Evolutionary conservation across 2,329 filamentous ascomycete genomes (phyloP), one percentile per base, ranked within the genome.

Genomic region (Colletotrichum salicis): DNA sequence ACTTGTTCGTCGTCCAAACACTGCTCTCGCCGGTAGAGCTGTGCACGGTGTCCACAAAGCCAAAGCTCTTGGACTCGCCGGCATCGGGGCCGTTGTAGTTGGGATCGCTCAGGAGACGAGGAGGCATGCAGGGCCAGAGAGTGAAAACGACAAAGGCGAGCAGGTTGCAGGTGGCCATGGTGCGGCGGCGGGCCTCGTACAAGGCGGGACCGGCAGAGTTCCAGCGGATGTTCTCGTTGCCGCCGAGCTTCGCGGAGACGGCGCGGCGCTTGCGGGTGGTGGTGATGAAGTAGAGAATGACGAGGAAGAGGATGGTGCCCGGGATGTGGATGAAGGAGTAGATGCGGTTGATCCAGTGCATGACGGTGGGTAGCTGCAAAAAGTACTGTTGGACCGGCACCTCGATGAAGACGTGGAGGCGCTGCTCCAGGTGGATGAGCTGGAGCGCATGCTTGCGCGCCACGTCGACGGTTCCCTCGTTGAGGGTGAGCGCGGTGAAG

Each of bases 251-350:
- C 15, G 79, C 76, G 56, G 77, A 67, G 59, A 77, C 71, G 55
- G 76, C 76, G 33, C 78, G 78, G 37, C 87, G 83, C 78, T 88
- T 88, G 63, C 86, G 86, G 8, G 89, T 91, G 29, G 90, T 93
- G 58, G 91, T 93, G 78, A 92, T 87, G 82, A 92, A 93, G 82
- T 90, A 94, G 5, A 94, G 86, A 77, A 89, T 87, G 48, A 87
- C 82, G 19, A 85, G 79, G 77, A 93, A 94, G 56, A 91, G 85
- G 74, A 94, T 94, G 6, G 92, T 94, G 15, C 91, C 92, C 0
- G 92, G 92, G 70, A 94, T 94, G 79, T 94, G 92, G 76, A 94
- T 93, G 81, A 93, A 94, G 6, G 91, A 93, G 81, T 94, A 94
- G 33, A 89, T 86, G 77, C 91, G 87, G 81, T 94, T 94, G 76